phyloP scores from a whole-genome alignment of 768 basidiomycete species.

The Lentinus brumalis region DNA sequence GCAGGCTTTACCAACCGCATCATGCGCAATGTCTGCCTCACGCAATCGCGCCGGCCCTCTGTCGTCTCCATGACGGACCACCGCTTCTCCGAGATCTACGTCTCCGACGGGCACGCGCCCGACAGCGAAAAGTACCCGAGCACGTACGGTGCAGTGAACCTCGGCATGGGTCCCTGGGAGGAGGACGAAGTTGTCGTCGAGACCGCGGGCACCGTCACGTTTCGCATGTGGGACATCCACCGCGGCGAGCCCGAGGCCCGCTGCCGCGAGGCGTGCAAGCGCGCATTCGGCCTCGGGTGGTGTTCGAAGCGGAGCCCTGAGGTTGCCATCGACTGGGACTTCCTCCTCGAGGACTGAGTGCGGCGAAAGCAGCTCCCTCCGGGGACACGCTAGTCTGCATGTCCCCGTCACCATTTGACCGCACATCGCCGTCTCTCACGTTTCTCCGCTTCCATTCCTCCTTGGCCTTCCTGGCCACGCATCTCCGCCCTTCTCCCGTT shows the following conservation, averaged over 20 bases:
- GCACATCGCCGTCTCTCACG: background rate
- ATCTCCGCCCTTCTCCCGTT: background rate
- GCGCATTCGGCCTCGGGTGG: conserved; percentile 53
- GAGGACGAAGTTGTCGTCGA: conserved; percentile 66
- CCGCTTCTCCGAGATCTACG: conserved; percentile 27
- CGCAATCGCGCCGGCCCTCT: conserved; percentile 30
- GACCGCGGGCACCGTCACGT: conserved; percentile 62
- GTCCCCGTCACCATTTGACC: background rate
- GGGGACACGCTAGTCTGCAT: background rate
- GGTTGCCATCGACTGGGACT: conserved; percentile 72
- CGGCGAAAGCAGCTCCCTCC: background rate
- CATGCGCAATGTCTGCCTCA: conserved; percentile 34
- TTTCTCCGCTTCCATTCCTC: background rate
- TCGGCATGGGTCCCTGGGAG: conserved; percentile 13
- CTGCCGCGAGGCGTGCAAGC: conserved; percentile 60
- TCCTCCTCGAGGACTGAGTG: conserved; percentile 64
- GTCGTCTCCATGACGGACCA: conserved; percentile 25
- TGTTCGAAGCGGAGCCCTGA: conserved; percentile 57
- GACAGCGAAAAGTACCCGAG: conserved; percentile 19
- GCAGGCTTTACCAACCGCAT: conserved; percentile 76
- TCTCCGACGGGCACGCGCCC: conserved; percentile 20
- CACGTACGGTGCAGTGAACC: background rate
- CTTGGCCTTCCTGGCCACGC: no score
- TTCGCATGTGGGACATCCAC: conserved; percentile 81
- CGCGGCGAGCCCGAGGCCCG: conserved; percentile 63